Evolutionary conservation across 2,329 filamentous ascomycete genomes (phyloP).

Genomic region (Sclerotinia glacialis): DNA sequence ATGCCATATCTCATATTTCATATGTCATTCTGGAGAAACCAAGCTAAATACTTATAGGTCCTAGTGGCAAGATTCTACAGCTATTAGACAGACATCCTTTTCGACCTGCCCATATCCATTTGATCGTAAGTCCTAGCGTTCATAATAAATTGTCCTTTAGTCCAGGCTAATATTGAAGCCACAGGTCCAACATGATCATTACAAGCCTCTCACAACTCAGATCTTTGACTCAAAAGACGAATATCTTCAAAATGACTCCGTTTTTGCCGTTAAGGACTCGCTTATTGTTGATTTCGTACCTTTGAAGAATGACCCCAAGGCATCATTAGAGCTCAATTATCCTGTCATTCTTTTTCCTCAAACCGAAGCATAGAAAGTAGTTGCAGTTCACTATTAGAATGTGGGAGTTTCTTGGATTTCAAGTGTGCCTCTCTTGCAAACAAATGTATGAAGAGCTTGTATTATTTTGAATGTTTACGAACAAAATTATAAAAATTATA

Average conservation of each 20-base stretch:
- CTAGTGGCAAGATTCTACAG: constrained; percentile 55
- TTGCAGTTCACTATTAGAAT: neutral
- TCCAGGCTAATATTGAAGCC: neutral
- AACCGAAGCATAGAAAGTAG: neutral
- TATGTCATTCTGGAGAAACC: neutral
- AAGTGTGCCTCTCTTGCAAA: neutral
- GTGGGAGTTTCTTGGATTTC: neutral
- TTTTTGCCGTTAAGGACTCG: constrained; percentile 55
- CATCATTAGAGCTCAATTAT: constrained; percentile 39
- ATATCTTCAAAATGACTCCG: constrained; percentile 55
- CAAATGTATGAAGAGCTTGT: neutral
- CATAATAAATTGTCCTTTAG: neutral
- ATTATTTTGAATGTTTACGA: neutral
- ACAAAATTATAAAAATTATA: neutral
- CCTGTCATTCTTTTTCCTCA: constrained; percentile 28
- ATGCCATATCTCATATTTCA: constrained; percentile 9
- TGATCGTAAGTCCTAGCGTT: constrained; percentile 46
- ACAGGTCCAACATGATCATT: constrained; percentile 40
- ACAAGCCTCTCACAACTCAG: constrained; percentile 71
- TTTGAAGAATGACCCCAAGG: constrained; percentile 41
- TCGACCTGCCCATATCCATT: constrained; percentile 62
- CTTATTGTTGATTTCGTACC: constrained; percentile 52
- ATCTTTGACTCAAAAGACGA: constrained; percentile 69
- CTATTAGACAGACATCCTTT: constrained; percentile 60
- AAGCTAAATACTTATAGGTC: constrained; percentile 42